Evolutionary conservation across 768 basidiomycete species (phyloP).

Genomic region (Harrya chromipes): DNA sequence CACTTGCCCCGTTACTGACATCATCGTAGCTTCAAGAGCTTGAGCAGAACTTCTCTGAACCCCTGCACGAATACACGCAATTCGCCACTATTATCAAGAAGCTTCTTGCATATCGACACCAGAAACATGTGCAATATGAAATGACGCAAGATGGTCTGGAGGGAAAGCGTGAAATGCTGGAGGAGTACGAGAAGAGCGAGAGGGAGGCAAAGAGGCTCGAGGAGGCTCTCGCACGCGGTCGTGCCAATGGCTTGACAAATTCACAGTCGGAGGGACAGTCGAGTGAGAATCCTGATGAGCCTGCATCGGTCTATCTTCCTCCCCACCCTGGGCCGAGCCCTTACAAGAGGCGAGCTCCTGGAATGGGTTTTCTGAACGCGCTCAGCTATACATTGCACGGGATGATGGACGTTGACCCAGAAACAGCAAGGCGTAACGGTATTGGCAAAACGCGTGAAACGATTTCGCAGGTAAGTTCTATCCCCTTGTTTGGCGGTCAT

Average conservation of each 20-base stretch:
- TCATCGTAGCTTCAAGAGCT: slow-evolving; percentile 78
- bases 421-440: slow-evolving; percentile 87
- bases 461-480: slow-evolving; percentile 78
- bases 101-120: slow-evolving; percentile 90
- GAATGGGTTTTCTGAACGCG: slow-evolving; percentile 86
- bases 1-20: slow-evolving; percentile 2
- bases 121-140: slow-evolving; percentile 97
- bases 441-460: slow-evolving; percentile 94
- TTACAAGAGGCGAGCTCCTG: slow-evolving; percentile 58
- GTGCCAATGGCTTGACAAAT: slow-evolving; percentile 28
- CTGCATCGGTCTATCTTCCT: slow-evolving; percentile 55
- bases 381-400: slow-evolving; percentile 93
- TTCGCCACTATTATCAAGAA: slow-evolving; percentile 95
- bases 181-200: slow-evolving; percentile 91
- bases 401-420: slow-evolving; percentile 99
- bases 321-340: slow-evolving; percentile 81
- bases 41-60: slow-evolving; percentile 94
- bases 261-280: slow-evolving; percentile 31
- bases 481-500: slow-evolving; percentile 5
- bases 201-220: slow-evolving; percentile 86
- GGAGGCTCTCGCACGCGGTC: slow-evolving; percentile 73
- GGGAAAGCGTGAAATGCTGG: slow-evolving; percentile 76
- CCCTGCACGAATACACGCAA: slow-evolving; percentile 92
- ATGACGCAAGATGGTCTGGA: slow-evolving; percentile 93
- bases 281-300: slow-evolving; percentile 37